These are phyloP conservation scores for Didymosphaeria variabile DNA, from an alignment of 2,329 filamentous ascomycete genomes.

Conservation along the genomic window DNA sequence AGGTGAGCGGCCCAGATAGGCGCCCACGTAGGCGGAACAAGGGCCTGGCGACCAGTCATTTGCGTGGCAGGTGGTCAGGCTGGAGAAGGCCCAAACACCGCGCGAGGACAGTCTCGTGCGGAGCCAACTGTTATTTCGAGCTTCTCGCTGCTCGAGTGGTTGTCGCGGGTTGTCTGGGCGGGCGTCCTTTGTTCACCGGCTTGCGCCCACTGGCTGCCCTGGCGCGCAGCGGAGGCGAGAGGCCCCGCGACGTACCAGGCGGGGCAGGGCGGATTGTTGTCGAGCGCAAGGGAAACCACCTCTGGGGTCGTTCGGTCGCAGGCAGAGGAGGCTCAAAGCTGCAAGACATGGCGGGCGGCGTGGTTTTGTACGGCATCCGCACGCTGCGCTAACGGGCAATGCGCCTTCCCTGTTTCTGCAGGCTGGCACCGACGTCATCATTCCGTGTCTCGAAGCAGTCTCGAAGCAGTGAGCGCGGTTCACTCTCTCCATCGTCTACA, in stretches of 20 bases:
- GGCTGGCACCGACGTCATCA: slow-evolving; percentile 16
- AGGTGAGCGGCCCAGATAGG: slow-evolving; percentile 48
- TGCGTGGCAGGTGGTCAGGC: slow-evolving; percentile 43
- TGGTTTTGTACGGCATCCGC: slow-evolving; percentile 42
- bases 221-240: slow-evolving; percentile 31
- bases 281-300: slow-evolving; percentile 52
- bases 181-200: slow-evolving; percentile 47
- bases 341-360: slow-evolving; percentile 33
- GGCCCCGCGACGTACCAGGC: slow-evolving; percentile 37
- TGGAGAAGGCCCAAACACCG: slow-evolving; percentile 48
- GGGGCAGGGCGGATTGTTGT: slow-evolving; percentile 34
- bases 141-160: slow-evolving; percentile 40
- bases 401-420: slow-evolving; percentile 45
- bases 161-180: slow-evolving; percentile 40
- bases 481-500: not conserved
- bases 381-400: slow-evolving; percentile 18
- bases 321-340: slow-evolving; percentile 47
- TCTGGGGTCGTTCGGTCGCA: slow-evolving; percentile 37
- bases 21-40: slow-evolving; percentile 47
- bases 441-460: not conserved
- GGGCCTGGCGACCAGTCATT: slow-evolving; percentile 51
- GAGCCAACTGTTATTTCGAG: slow-evolving; percentile 41
- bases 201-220: slow-evolving; percentile 46
- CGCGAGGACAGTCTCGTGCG: slow-evolving; percentile 35
- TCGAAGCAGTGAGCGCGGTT: not conserved